Base-by-base conservation (phyloP, 345 rosid genomes). In the Zanthoxylum bungeanum region DNA sequence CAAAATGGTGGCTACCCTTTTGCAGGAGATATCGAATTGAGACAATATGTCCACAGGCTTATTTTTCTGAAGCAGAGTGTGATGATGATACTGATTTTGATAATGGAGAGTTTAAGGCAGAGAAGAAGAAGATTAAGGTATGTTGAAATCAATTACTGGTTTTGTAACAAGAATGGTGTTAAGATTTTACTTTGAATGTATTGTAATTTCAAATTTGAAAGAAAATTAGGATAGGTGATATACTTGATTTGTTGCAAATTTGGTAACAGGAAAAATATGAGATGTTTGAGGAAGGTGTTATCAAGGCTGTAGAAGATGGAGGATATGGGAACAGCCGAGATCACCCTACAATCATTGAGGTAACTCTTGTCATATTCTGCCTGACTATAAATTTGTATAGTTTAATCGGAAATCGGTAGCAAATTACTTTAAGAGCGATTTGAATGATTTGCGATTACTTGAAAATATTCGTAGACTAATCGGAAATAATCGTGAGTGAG, bases 1-100 rank as follows among this genome's bases (percentile, higher is more conserved):
- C 86, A 1, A 75, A 66, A 72, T 30, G 14, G 39, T 87, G 91
- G 91, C 58, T 85, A n/a, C 85, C 89, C 12, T 87, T 81, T 70
- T 85, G 91, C 60, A 74, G 62, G 70, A 79, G 24, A 42, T 42
- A 42, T 42, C 5, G 0, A 12, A 42, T 42, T 1, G 14, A 42
- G 17, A 42, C 17, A 42, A 42, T 42, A 42, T 42, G 47, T 17
- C 47, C 17, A 3, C 47, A 42, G 5, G 74, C 60, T 57, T 79
- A 60, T 68, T 77, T 84, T 66, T 52, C 70, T 51, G 67, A 34
- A 28, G 34, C 56, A 27, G 76, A 71, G 16, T 58, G 33, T 5
- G 74, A 25, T 49, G 37, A 25, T 14, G 24, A 7, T n/a, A n/a
- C 3, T 9, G n/a, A 12, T 42, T 42, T 62, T 36, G 39, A 7